phyloP scores from a whole-genome alignment of 257 asterid genomes.

The Fraxinus pennsylvanica region DNA sequence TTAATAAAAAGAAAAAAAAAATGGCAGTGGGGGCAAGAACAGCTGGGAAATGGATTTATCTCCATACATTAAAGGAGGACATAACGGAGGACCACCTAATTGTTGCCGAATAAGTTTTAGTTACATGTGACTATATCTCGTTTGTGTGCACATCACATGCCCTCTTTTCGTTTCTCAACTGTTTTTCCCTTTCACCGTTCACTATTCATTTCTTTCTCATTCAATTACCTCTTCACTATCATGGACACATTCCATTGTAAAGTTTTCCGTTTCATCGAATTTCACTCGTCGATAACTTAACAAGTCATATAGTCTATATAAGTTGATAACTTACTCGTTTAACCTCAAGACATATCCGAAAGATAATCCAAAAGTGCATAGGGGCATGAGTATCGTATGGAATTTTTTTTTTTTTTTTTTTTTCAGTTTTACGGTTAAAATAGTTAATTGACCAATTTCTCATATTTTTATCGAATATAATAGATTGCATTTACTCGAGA shows the following conservation, averaged over 20 bases:
- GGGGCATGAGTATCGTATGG: too few species aligned
- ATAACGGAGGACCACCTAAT: slow-evolving; percentile 50
- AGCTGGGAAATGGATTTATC: slow-evolving; percentile 47
- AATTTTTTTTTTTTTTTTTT: too few species aligned
- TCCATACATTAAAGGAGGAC: slow-evolving; percentile 10
- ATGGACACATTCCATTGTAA: neutral
- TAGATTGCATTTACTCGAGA: neutral
- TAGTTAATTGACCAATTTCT: too few species aligned
- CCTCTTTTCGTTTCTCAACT: slow-evolving; percentile 32
- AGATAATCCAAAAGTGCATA: too few species aligned
- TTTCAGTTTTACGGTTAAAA: too few species aligned
- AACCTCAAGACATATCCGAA: too few species aligned
- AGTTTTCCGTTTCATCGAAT: neutral
- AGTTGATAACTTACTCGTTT: neutral
- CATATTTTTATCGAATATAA: too few species aligned
- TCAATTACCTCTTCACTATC: neutral
- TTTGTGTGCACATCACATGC: slow-evolving; percentile 22
- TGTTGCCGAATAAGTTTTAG: slow-evolving; percentile 34
- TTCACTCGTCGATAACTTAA: neutral
- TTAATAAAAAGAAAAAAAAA: neutral
- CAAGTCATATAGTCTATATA: neutral
- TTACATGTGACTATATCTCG: slow-evolving; percentile 37
- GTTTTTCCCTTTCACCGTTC: slow-evolving; percentile 23
- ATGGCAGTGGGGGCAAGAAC: slow-evolving; percentile 35
- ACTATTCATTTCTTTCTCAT: neutral